Conservation (phyloP, 2,329 filamentous ascomycete species). For the Hymenoscyphus fraxineus region DNA sequence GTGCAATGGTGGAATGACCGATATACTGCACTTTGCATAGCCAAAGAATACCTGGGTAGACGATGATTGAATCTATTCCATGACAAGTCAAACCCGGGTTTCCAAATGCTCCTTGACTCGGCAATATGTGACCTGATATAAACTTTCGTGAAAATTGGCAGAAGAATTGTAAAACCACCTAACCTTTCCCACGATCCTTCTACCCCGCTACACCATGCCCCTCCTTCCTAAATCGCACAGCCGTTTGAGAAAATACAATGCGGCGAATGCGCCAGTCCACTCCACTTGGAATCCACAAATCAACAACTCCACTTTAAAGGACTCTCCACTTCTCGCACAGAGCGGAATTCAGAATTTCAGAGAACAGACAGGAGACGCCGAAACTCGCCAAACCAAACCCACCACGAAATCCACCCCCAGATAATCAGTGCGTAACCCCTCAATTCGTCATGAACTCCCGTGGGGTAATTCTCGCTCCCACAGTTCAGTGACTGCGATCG, state of each 20-base stretch:
- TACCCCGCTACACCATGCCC: background rate
- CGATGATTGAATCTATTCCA: conserved; percentile 15
- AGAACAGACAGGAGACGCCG: background rate
- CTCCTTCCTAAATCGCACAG: background rate
- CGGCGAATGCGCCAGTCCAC: background rate
- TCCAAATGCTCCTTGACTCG: background rate
- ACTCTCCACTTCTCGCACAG: background rate
- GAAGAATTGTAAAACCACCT: background rate
- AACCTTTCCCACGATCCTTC: background rate
- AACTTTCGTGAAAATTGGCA: background rate
- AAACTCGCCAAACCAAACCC: background rate
- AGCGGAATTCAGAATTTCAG: background rate
- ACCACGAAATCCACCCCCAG: background rate
- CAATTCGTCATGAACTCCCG: background rate
- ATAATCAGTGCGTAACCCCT: background rate
- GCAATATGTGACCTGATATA: background rate
- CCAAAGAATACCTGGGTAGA: conserved; percentile 15
- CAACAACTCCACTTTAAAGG: too few relatives aligned
- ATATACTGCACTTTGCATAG: conserved; percentile 4
- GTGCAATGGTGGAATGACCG: conserved; percentile 6
- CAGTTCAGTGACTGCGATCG: background rate
- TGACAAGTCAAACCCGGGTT: background rate
- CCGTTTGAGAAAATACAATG: background rate
- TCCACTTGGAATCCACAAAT: background rate
- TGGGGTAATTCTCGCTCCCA: background rate